Evolutionary conservation across 2,329 filamentous ascomycete species (phyloP), one percentile per base, ranked within the genome.

Genomic region (Dothistroma pini): DNA sequence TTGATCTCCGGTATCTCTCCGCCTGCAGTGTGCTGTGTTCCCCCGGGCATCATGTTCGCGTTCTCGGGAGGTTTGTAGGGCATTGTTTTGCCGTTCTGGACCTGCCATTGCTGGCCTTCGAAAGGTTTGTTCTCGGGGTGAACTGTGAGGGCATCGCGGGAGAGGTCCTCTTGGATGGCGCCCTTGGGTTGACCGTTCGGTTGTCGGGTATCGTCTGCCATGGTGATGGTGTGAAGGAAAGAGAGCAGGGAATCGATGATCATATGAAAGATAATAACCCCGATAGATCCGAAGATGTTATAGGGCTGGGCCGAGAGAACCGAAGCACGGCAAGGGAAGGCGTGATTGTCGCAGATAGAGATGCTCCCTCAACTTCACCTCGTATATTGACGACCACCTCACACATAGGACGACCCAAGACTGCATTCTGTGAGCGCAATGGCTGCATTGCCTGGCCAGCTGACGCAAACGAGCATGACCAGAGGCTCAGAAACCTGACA

Each of bases 1-100:
- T 67, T 68, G 19, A 71, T 73, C 76, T 73, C 68, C 85, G 89
- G 87, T 77, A 85, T 75, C 75, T 87, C 69, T 79, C 82, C 89
- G 77, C 79, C 89, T 10, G 82, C 81, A 76, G 79, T 88, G 78
- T 85, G 82, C 64, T 81, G 79, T 14, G 79, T 82, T 19, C 83
- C 83, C 59, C 82, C 82, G 1, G 85, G 79, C 73, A 87, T 74
- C 58, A 80, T 72, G 69, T 85, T 85, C 47, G 81, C 79, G 53
- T 79, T 82, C 61, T 83, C 77, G n/a, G 70, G 70, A 21, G 71
- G 70, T 54, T 66, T 67, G 65, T 69, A 68, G 19, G 67, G 61
- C 48, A 54, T 55, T 12, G 65, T 63, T 47, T 68, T 63, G 48
- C 63, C 63, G 14, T 64, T 66, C 41, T 71, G 66, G 8, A 53